Conservation (phyloP, 768 basidiomycete species). For the Suillus ampliporus region DNA sequence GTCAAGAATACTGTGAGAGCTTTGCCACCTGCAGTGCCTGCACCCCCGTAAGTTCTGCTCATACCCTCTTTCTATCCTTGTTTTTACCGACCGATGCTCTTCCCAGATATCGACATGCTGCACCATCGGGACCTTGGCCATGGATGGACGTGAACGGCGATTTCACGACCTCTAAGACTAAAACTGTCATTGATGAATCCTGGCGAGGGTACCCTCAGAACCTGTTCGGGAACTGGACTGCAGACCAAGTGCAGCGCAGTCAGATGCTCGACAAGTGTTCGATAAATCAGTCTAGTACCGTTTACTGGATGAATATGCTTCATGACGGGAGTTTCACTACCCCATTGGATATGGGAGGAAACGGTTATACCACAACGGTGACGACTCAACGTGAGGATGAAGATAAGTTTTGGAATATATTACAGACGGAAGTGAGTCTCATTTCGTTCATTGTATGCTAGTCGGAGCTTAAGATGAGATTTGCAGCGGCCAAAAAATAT, state of each 20-base stretch:
- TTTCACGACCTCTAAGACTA: not conserved
- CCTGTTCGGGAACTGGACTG: constrained; percentile 51
- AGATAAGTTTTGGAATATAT: constrained; percentile 36
- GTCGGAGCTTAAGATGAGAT: not conserved
- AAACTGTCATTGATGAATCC: not conserved
- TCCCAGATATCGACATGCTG: constrained; percentile 21
- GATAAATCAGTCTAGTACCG: constrained; percentile 16
- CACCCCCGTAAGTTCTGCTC: not conserved
- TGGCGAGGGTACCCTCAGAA: not conserved
- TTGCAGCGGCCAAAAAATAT: constrained; percentile 19
- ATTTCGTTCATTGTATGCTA: not conserved
- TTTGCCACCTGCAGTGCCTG: not conserved
- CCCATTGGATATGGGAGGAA: not conserved
- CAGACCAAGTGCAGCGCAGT: constrained; percentile 37
- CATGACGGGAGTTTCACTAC: not conserved
- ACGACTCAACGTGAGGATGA: constrained; percentile 10
- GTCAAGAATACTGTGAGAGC: not conserved
- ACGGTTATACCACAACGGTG: constrained; percentile 13
- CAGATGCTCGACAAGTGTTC: constrained; percentile 28
- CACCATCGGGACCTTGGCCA: constrained; percentile 40
- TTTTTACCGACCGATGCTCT: not conserved
- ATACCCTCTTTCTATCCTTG: not conserved
- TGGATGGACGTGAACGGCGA: constrained; percentile 29
- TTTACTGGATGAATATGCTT: constrained; percentile 32
- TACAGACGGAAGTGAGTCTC: constrained; percentile 37